These are phyloP conservation scores for Candida anutae DNA, from an alignment of 1,139 yeast species.

Conservation along the genomic window DNA sequence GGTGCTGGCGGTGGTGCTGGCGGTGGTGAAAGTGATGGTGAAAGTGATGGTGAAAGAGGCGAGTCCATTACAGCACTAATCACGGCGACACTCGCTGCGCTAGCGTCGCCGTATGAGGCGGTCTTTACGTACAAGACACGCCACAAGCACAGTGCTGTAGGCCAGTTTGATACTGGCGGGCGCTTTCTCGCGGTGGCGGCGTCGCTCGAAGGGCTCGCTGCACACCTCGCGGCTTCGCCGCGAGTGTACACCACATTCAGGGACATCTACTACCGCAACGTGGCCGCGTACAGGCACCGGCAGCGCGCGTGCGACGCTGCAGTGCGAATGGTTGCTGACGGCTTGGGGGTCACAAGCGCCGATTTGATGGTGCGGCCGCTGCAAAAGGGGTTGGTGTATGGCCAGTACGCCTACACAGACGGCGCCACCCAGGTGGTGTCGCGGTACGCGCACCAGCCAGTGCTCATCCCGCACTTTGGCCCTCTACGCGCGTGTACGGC, in stretches of 20 bases:
- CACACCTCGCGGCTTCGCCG: not conserved
- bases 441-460: constrained; percentile 12
- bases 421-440: no score
- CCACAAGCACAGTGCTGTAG: not conserved
- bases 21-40: no score
- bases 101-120: not conserved
- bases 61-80: not conserved
- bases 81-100: not conserved
- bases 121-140: not conserved
- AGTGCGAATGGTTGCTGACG: constrained; percentile 24
- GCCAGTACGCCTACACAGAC: no score
- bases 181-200: not conserved
- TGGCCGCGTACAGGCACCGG: constrained; percentile 35
- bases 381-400: constrained; percentile 55
- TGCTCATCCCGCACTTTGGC: constrained; percentile 16
- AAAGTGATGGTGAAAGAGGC: not conserved
- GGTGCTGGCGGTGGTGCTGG: no score
- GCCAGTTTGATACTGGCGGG: not conserved
- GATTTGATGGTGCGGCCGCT: constrained; percentile 46
- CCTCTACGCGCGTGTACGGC: no score
- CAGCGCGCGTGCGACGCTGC: constrained; percentile 40
- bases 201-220: not conserved
- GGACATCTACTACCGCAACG: constrained; percentile 62
- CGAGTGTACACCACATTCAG: constrained; percentile 14
- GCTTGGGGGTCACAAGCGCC: constrained; percentile 13